phyloP scores from a whole-genome alignment of 169 alveolate species.

The Eimeria necatrix region DNA sequence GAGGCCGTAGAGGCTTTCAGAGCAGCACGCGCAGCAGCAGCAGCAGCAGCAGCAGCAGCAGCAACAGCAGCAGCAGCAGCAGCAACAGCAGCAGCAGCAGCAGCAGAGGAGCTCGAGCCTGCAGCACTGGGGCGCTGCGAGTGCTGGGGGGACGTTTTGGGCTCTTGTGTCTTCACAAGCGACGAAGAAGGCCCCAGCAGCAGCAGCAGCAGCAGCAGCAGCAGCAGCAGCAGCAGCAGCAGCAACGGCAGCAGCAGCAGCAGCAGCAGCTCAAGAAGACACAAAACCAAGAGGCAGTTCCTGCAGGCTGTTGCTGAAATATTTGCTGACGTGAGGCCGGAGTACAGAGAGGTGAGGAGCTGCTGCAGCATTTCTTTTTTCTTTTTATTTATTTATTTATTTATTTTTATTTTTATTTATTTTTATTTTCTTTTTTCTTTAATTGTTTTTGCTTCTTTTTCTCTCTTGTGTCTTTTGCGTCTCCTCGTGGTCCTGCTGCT shows the following conservation, averaged over 20 bases:
- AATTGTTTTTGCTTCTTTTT: not conserved
- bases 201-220: not conserved
- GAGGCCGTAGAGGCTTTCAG: not conserved
- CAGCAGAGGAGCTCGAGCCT: not conserved
- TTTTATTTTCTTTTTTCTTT: not conserved
- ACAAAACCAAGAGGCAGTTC: not conserved
- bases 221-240: not conserved
- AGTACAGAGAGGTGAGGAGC: not conserved
- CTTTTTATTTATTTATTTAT: not conserved
- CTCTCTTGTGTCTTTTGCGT: not conserved
- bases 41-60: not conserved
- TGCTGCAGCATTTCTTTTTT: not conserved
- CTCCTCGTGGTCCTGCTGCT: not conserved
- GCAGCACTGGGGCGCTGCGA: conserved; percentile 2
- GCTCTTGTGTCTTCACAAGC: not conserved
- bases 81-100: not conserved
- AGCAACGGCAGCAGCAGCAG: not conserved
- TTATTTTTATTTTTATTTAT: not conserved
- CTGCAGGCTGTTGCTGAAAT: not conserved
- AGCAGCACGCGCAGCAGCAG: not conserved
- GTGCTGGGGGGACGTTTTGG: not conserved
- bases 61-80: not conserved
- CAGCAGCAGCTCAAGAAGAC: not conserved
- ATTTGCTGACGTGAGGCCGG: not conserved
- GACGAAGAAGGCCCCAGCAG: not conserved